Evolutionary conservation across 176 grass and related monocot species (phyloP).

Genomic region (Themeda triandra): DNA sequence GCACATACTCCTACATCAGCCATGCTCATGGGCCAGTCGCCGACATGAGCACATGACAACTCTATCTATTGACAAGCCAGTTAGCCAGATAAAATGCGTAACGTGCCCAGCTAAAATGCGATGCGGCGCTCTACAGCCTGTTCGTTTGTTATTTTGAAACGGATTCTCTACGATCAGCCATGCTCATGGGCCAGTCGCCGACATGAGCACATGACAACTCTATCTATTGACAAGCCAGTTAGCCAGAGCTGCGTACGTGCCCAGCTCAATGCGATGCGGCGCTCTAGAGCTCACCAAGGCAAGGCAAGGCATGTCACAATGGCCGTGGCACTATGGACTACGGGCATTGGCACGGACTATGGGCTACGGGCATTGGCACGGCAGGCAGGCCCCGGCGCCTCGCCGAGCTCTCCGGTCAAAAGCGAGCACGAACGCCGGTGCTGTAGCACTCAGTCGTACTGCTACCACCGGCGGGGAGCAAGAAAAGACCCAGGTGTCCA

Average conservation of each 20-base stretch:
- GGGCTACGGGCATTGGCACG: no score
- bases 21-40: neutral
- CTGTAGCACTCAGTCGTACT: neutral
- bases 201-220: slow-evolving; percentile 5
- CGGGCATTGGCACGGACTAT: neutral
- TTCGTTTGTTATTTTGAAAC: no score
- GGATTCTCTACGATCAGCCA: no score
- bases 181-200: neutral
- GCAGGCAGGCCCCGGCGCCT: neutral
- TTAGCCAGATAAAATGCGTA: no score
- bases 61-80: slow-evolving; percentile 3
- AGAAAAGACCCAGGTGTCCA: slow-evolving; percentile 37
- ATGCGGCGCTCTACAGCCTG: neutral
- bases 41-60: slow-evolving; percentile 1
- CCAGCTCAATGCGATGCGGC: neutral
- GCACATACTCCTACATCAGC: no score
- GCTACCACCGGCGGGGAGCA: neutral
- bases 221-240: slow-evolving; percentile 4
- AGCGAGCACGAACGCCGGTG: neutral
- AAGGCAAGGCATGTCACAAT: neutral
- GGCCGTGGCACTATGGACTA: neutral
- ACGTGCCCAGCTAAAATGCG: neutral
- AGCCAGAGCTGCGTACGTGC: neutral
- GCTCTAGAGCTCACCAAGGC: neutral
- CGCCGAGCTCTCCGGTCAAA: slow-evolving; percentile 35